Conservation (phyloP, 2,329 filamentous ascomycete species). For the Fusarium verrucosum region DNA sequence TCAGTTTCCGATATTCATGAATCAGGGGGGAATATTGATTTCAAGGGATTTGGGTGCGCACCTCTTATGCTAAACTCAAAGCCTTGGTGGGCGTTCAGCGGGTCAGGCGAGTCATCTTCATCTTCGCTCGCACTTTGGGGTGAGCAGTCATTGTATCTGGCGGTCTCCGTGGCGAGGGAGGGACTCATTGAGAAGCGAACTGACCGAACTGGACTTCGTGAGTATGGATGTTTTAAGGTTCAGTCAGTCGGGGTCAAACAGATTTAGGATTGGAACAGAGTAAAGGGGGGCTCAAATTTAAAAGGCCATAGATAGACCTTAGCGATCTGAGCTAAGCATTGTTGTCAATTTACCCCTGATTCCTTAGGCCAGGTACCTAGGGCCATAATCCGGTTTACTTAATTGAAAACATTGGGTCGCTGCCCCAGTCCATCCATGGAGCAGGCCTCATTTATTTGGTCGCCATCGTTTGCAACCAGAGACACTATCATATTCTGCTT, state of each 20-base stretch:
- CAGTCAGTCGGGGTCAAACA: too few relatives aligned
- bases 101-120: slow-evolving; percentile 31
- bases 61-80: slow-evolving; percentile 29
- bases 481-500: not conserved
- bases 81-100: slow-evolving; percentile 24
- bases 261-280: not conserved
- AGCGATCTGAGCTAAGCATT: not conserved
- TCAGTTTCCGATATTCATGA: slow-evolving; percentile 12
- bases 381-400: slow-evolving; percentile 13
- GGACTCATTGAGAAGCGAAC: slow-evolving; percentile 35
- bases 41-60: slow-evolving; percentile 17
- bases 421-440: slow-evolving; percentile 28
- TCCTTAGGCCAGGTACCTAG: slow-evolving; percentile 11
- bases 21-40: not conserved
- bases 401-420: slow-evolving; percentile 38
- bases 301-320: too few relatives aligned
- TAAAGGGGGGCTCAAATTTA: slow-evolving; percentile 31
- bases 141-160: slow-evolving; percentile 38
- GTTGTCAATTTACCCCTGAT: slow-evolving; percentile 33
- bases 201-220: too few relatives aligned
- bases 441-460: too few relatives aligned
- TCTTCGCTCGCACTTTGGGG: slow-evolving; percentile 35
- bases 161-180: slow-evolving; percentile 28
- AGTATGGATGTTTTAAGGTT: not conserved
- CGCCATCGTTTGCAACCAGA: not conserved